Evolutionary conservation across 2,329 filamentous ascomycete species (phyloP), one percentile per base, ranked within the genome.

Genomic region (Talaromyces sp.): DNA sequence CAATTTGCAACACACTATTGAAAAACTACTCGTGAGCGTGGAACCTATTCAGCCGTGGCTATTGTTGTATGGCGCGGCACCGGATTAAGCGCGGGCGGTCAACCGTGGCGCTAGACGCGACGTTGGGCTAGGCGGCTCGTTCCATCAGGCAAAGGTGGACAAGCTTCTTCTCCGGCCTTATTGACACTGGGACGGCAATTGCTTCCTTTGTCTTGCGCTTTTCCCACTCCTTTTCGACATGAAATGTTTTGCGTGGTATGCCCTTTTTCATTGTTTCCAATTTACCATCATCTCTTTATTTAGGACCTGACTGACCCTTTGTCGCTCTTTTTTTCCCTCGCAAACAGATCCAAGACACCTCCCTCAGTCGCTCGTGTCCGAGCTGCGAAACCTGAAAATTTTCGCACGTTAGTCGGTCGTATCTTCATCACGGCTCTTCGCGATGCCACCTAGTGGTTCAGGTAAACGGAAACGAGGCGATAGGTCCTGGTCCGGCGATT

Each of bases 391-490:
- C 64, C 53, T 65, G 65, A 68, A 64, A 66, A 68, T 65, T 42
- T 23, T 34, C 14, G 47, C 36, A 23, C 27, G 18, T 23, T 47
- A 27, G 18, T 8, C 18, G n/a, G 18, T 47, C 10, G 44, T 18
- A 47, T 42, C 14, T 36, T 47, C 2, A 27, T 47, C 23, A 68
- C 23, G 44, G 27, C 33, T 7, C 12, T 47, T 68, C 67, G 71
- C 65, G 71, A 85, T 85, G 83, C 77, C 82, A 72, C 51, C 82
- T 80, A 74, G 73, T 66, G 74, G 73, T 60, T 75, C 75, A 65
- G 76, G 77, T 59, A 88, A 87, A 78, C 79, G 85, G 65, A 87
- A 87, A 78, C 73, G 78, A 70, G 71, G 69, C 59, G 79, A 81
- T 60, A 72, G 78, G 67, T 73, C 73, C 44, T 80, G 74, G 71